A percentile compares a stretch with the other conserved stretches of the same genome.
Conservation (phyloP, 108 stramenopile species). For the Asterionellopsis glacialis region DNA sequence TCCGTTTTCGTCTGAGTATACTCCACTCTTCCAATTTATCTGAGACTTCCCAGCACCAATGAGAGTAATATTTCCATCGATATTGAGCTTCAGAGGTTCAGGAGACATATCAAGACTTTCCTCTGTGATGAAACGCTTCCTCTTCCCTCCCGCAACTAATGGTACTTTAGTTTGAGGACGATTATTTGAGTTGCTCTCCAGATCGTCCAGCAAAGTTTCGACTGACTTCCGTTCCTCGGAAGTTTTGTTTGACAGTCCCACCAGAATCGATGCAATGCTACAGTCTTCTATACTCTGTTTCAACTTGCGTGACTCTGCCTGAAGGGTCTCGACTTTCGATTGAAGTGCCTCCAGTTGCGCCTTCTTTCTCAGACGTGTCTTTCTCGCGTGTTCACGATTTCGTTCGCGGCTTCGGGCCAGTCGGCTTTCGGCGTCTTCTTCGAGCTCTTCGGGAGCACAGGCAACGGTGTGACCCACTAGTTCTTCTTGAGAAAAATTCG, state of each 20-base stretch:
- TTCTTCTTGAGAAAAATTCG: not conserved
- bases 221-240: not conserved
- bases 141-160: slow-evolving; percentile 41
- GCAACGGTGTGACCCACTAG: not conserved
- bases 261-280: slow-evolving; percentile 78
- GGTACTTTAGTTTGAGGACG: slow-evolving; percentile 7
- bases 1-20: slow-evolving; percentile 62
- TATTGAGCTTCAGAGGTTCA: slow-evolving; percentile 51
- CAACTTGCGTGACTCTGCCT: slow-evolving; percentile 59
- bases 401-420: slow-evolving; percentile 75
- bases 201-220: slow-evolving; percentile 14
- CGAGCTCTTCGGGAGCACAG: slow-evolving; percentile 8
- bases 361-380: slow-evolving; percentile 87
- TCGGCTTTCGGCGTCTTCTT: slow-evolving; percentile 40
- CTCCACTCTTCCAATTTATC: slow-evolving; percentile 84
- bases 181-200: slow-evolving; percentile 3
- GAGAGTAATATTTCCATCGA: slow-evolving; percentile 44
- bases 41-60: slow-evolving; percentile 62
- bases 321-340: slow-evolving; percentile 54
- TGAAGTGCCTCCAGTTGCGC: slow-evolving; percentile 79
- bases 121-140: slow-evolving; percentile 60
- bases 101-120: slow-evolving; percentile 28
- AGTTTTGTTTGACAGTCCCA: slow-evolving; percentile 40
- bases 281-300: slow-evolving; percentile 79
- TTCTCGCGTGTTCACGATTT: slow-evolving; percentile 89